Conservation (phyloP, 768 basidiomycete species). For the Kondoa subrosea region DNA sequence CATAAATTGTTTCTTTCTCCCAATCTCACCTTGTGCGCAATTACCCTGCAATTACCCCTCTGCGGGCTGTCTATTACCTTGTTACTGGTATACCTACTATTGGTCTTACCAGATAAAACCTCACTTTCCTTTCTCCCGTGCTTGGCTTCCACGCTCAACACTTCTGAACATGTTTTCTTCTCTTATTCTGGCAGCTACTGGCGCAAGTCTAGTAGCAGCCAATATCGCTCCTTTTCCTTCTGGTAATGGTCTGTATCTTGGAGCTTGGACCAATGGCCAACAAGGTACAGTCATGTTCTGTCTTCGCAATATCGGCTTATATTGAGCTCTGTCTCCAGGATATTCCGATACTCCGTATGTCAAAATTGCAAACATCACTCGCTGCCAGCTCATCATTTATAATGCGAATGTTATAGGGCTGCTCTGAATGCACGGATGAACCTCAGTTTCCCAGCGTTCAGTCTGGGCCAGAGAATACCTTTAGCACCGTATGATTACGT, state of each 20-base stretch:
- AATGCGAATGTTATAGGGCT: too few species aligned
- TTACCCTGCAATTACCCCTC: too few species aligned
- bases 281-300: too few species aligned
- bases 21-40: too few species aligned
- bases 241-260: not conserved
- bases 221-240: not conserved
- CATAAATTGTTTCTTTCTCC: too few species aligned
- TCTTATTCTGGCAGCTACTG: not conserved
- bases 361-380: too few species aligned
- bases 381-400: too few species aligned
- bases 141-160: too few species aligned
- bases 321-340: too few species aligned
- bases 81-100: not conserved
- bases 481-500: constrained; percentile 10
- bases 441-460: not conserved
- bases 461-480: not conserved
- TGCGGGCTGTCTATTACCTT: too few species aligned
- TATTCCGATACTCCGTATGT: not conserved
- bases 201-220: not conserved
- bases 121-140: not conserved
- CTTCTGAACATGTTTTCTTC: not conserved
- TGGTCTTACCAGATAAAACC: not conserved
- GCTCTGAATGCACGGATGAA: not conserved
- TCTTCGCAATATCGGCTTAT: too few species aligned
- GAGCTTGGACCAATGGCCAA: not conserved